Conservation (phyloP, 2,329 filamentous ascomycete species). For the Myriangium duriaei region DNA sequence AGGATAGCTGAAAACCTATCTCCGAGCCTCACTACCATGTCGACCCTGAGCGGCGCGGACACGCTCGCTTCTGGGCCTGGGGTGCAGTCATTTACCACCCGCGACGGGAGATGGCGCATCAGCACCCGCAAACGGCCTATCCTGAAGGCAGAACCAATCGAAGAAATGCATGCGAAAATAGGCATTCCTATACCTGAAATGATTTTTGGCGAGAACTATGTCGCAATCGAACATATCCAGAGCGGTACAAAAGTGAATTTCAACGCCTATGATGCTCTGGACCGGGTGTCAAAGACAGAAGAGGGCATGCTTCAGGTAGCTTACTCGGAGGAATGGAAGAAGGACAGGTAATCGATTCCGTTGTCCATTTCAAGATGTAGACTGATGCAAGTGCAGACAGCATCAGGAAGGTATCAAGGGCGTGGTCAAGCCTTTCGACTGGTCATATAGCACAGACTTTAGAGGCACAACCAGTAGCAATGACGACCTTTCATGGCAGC, state of each 20-base stretch:
- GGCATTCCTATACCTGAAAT: conserved; percentile 90
- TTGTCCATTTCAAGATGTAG: background rate
- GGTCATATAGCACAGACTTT: conserved; percentile 91
- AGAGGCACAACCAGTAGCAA: conserved; percentile 48
- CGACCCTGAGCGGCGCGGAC: conserved; percentile 41
- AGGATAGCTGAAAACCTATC: too few species aligned
- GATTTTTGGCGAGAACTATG: conserved; percentile 95
- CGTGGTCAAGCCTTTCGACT: conserved; percentile 92
- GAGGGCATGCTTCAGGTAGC: conserved; percentile 83
- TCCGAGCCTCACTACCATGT: conserved; percentile 5
- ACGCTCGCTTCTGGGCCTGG: conserved; percentile 9
- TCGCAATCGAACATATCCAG: conserved; percentile 59
- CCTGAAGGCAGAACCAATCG: conserved; percentile 81
- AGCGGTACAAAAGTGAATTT: conserved; percentile 72
- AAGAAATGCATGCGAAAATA: conserved; percentile 64
- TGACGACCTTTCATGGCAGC: conserved; percentile 15
- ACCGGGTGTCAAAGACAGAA: conserved; percentile 88
- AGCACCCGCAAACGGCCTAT: conserved; percentile 85
- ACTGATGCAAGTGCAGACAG: conserved; percentile 40
- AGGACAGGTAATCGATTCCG: conserved; percentile 45
- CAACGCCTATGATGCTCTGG: conserved; percentile 74
- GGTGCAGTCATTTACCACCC: conserved; percentile 15
- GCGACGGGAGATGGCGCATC: conserved; percentile 36
- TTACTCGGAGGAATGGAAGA: conserved; percentile 80
- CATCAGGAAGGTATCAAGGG: conserved; percentile 80